Percentiles rank a stretch among this genome's conserved stretches.
phyloP scores from a whole-genome alignment of 371 early-diverging fungal genomes.

The Syncephalis plumigaleata region DNA sequence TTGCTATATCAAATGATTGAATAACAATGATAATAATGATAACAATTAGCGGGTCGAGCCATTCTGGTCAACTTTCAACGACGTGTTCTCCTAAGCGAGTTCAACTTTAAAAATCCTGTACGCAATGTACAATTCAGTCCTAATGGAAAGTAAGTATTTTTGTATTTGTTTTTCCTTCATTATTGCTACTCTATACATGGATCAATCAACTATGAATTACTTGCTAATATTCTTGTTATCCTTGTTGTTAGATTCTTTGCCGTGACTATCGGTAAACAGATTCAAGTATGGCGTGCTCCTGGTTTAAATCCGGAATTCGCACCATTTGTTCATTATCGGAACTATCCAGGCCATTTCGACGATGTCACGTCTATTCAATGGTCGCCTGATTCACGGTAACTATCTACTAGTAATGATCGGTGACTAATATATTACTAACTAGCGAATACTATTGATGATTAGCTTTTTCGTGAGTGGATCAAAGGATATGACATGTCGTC shows the following conservation, averaged over 20 bases:
- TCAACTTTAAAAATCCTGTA: slow-evolving; percentile 73
- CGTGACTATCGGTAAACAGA: slow-evolving; percentile 60
- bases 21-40: too few relatives aligned
- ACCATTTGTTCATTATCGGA: slow-evolving; percentile 69
- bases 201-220: too few relatives aligned
- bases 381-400: slow-evolving; percentile 60
- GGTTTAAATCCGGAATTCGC: slow-evolving; percentile 78
- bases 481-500: slow-evolving; percentile 80
- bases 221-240: too few relatives aligned
- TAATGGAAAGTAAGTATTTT: slow-evolving; percentile 32
- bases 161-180: too few relatives aligned
- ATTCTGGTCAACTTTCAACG: slow-evolving; percentile 72
- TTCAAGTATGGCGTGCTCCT: slow-evolving; percentile 92
- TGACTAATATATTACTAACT: too few relatives aligned
- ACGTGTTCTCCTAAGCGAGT: slow-evolving; percentile 63
- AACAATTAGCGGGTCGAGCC: slow-evolving; percentile 58
- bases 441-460: too few relatives aligned
- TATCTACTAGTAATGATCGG: background rate
- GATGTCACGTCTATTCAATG: slow-evolving; percentile 70
- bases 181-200: too few relatives aligned
- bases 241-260: slow-evolving; percentile 35
- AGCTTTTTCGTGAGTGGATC: slow-evolving; percentile 65
- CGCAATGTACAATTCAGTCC: slow-evolving; percentile 66
- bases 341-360: slow-evolving; percentile 76
- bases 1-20: too few relatives aligned